These are phyloP conservation scores for Dillenia turbinata DNA, from an alignment of 164 flowering plant genomes.

Conservation along the genomic window DNA sequence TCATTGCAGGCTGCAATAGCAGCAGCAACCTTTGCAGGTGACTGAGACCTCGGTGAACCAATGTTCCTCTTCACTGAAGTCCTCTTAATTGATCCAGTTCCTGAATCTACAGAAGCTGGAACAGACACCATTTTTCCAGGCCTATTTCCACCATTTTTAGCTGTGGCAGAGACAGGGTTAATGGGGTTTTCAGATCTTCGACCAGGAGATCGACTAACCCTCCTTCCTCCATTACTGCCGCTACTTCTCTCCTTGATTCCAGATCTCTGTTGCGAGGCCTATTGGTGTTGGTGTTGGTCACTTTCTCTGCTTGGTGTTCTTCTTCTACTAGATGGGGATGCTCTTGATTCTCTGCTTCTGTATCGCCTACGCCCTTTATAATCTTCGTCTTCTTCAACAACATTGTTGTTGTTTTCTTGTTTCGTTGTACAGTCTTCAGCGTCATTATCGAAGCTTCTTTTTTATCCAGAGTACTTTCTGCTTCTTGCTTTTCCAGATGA, in stretches of 20 bases:
- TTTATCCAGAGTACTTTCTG: constrained; percentile 71
- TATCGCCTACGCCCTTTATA: constrained; percentile 14
- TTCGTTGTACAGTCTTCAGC: neutral
- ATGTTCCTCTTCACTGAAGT: constrained; percentile 53
- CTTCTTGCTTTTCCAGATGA: constrained; percentile 55
- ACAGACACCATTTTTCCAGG: constrained; percentile 85
- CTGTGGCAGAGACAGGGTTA: neutral
- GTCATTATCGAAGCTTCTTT: constrained; percentile 83
- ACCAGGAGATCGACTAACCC: constrained; percentile 82
- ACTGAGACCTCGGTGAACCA: constrained; percentile 75
- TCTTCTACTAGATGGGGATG: constrained; percentile 40
- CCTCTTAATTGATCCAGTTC: constrained; percentile 25
- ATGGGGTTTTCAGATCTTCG: constrained; percentile 54
- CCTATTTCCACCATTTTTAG: constrained; percentile 16
- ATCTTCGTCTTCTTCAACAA: constrained; percentile 12
- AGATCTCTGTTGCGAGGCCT: constrained; percentile 62
- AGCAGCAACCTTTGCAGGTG: constrained; percentile 52
- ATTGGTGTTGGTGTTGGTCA: constrained; percentile 33
- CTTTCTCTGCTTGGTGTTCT: constrained; percentile 83
- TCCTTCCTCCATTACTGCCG: constrained; percentile 33
- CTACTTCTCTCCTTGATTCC: constrained; percentile 22
- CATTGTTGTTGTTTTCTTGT: neutral
- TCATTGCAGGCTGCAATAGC: constrained; percentile 17
- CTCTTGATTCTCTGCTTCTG: constrained; percentile 15
- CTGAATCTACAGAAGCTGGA: constrained; percentile 48